Evolutionary conservation across 257 asterid genomes (phyloP), one percentile per base, ranked within the genome.

Genomic region (Striga asiatica): DNA sequence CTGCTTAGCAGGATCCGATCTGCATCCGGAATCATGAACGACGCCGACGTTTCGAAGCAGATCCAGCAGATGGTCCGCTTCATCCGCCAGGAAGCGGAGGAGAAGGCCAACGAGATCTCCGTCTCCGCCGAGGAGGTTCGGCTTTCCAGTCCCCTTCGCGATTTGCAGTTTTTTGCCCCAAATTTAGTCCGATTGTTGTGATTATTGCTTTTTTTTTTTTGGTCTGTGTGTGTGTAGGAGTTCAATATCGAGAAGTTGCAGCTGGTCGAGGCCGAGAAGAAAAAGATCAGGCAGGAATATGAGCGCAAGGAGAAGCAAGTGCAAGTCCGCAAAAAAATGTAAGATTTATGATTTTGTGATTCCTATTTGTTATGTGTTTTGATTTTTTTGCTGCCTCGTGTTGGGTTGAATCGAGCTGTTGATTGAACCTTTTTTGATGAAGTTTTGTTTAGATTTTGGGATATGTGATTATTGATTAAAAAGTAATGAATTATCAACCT

Each of bases 61-160:
- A 89, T 89, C 92, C 94, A 86, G 76, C 96, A 86, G 87, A 89
- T 89, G 98, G 96, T 89, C 71, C 81, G 91, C 54, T 89, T 89
- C 92, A 89, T 89, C 79, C 94, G 96, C 71, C 95, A 86, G 62
- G 96, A 89, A 66, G 96, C 98, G 45, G 95, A 89, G 61, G 98
- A 89, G 78, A 89, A 89, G 71, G 92, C 98, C 60, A 84, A 89
- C 65, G 98, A 89, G 76, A 89, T 86, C 74, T 81, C 88, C 20
- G 95, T 86, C 63, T 89, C 96, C 34, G 95, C 98, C 41, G 98
- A 91, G 76, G 98, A 89, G 71, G 98, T 86, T 72, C 43, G 59
- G 3, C 16, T 28, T 20, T 17, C 19, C 18, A 8, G 6, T 52
- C 23, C 17, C 64, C 42, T 31, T 6, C 16, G 28, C 29, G 50